These are phyloP conservation scores for Aspergillus indologenus DNA, from an alignment of 495 filamentous ascomycete species.

Conservation along the genomic window DNA sequence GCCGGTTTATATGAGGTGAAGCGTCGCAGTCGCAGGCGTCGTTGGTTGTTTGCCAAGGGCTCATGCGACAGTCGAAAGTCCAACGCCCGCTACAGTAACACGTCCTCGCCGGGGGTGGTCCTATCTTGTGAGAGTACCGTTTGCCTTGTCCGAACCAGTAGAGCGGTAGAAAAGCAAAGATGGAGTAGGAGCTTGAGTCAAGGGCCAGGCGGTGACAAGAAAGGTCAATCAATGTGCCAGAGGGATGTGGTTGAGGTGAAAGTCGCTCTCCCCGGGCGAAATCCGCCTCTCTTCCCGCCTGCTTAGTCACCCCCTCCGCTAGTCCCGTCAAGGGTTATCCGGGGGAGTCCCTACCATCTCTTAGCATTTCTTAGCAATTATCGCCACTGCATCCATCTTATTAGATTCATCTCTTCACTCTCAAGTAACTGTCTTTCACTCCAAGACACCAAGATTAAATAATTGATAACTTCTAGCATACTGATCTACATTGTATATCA, in stretches of 20 bases:
- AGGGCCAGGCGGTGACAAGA: constrained; percentile 10
- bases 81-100: constrained; percentile 13
- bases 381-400: background rate
- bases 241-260: constrained; percentile 43
- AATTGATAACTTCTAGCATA: too few species aligned
- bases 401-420: too few species aligned
- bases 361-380: background rate
- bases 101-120: background rate
- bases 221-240: constrained; percentile 19
- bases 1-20: constrained; percentile 17
- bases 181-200: background rate
- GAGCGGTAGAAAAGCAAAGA: background rate
- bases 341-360: background rate
- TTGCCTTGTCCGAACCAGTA: background rate
- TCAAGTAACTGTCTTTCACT: too few species aligned
- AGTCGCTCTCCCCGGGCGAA: constrained; percentile 42
- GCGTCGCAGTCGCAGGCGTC: constrained; percentile 14
- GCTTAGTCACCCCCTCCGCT: constrained; percentile 40
- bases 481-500: too few species aligned
- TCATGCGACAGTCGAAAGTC: constrained; percentile 20
- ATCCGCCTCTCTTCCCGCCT: constrained; percentile 31
- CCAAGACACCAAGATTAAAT: too few species aligned
- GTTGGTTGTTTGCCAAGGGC: constrained; percentile 24
- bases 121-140: background rate
- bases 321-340: constrained; percentile 9